Conservation (phyloP, 352 stramenopile genomes). For the Blastocystis sp. region DNA sequence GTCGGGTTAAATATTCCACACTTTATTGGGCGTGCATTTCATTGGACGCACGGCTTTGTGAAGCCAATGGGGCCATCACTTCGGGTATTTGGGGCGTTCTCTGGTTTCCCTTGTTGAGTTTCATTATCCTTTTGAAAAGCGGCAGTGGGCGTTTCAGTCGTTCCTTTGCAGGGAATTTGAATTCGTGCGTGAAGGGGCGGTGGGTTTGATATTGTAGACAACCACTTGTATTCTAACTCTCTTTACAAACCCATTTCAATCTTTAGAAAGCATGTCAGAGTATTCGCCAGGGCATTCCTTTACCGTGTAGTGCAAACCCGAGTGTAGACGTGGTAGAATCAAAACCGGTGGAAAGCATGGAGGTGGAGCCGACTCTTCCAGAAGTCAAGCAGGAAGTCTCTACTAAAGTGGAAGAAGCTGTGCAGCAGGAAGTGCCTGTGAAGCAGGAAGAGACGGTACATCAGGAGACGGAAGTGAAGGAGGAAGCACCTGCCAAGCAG, state of each 20-base stretch:
- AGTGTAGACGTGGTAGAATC: background rate
- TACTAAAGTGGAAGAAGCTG: background rate
- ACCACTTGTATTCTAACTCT: background rate
- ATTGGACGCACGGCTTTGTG: background rate
- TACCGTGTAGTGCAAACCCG: background rate
- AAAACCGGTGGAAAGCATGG: background rate
- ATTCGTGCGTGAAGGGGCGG: background rate
- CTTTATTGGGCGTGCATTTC: background rate
- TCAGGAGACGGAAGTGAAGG: too few species aligned
- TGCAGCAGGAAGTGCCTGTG: background rate
- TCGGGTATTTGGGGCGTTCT: background rate
- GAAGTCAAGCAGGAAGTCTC: background rate
- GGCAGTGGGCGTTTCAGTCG: slow-evolving; percentile 54
- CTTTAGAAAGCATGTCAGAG: slow-evolving; percentile 13
- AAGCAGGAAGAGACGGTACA: background rate
- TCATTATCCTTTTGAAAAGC: slow-evolving; percentile 69
- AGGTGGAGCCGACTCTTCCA: background rate
- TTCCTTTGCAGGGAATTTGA: slow-evolving; percentile 52
- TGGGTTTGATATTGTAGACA: slow-evolving; percentile 8
- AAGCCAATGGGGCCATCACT: background rate
- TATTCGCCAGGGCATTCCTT: background rate
- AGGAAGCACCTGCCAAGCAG: too few species aligned
- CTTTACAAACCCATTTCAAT: slow-evolving; percentile 1
- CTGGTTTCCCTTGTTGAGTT: slow-evolving; percentile 2
- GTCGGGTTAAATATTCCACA: background rate